These are phyloP conservation scores for Clonostachys sp. DNA, from an alignment of 2,329 filamentous ascomycete genomes.

Conservation along the genomic window DNA sequence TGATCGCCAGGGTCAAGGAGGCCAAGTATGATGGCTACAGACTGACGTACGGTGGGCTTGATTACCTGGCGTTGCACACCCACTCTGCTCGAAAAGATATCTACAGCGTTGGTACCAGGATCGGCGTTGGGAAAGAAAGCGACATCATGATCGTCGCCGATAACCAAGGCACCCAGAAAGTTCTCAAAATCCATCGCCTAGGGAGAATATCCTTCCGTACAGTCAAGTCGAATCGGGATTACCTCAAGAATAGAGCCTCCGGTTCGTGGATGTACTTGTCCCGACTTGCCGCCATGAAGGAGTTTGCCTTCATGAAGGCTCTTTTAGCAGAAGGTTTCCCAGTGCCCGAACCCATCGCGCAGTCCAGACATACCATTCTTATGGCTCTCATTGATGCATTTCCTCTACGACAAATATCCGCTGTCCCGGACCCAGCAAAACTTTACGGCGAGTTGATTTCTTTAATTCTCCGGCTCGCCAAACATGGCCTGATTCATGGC, in stretches of 20 bases:
- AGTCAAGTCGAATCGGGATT: slow-evolving; percentile 94
- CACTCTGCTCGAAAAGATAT: slow-evolving; percentile 75
- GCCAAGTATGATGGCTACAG: slow-evolving; percentile 97
- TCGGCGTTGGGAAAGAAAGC: slow-evolving; percentile 95
- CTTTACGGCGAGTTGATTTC: slow-evolving; percentile 89
- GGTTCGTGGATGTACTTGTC: slow-evolving; percentile 99
- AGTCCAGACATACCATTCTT: slow-evolving; percentile 92
- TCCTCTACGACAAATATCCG: slow-evolving; percentile 82
- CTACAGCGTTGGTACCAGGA: slow-evolving; percentile 90
- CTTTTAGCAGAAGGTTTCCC: slow-evolving; percentile 80
- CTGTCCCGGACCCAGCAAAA: slow-evolving; percentile 75
- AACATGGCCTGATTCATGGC: slow-evolving; percentile 88
- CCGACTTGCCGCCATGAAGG: slow-evolving; percentile 85
- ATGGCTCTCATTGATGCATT: slow-evolving; percentile 94
- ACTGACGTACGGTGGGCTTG: slow-evolving; percentile 91
- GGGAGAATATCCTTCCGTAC: slow-evolving; percentile 96
- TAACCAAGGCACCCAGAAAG: slow-evolving; percentile 67
- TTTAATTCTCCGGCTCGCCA: slow-evolving; percentile 78
- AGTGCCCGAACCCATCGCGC: slow-evolving; percentile 81
- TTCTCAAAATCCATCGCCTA: slow-evolving; percentile 93
- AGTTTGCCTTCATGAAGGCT: slow-evolving; percentile 91
- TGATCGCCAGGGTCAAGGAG: slow-evolving; percentile 92
- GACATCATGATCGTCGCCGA: slow-evolving; percentile 94
- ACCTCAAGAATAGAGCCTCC: slow-evolving; percentile 73
- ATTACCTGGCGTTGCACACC: slow-evolving; percentile 93